phyloP scores from a whole-genome alignment of 495 filamentous ascomycete species.

The Pseudevernia furfuracea region DNA sequence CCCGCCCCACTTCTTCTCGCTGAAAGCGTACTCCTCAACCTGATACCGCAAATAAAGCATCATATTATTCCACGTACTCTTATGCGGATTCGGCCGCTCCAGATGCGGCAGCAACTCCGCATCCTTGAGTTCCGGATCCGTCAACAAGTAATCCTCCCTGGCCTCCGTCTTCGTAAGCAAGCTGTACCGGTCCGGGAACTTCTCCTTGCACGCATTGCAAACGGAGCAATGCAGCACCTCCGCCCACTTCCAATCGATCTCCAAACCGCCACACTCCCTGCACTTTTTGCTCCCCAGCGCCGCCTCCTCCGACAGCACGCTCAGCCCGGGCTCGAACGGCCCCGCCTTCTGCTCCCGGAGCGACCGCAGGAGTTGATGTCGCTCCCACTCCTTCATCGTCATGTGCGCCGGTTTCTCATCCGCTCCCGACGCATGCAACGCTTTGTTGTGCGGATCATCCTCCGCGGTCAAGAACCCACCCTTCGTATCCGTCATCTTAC shows the following conservation, averaged over 20 bases:
- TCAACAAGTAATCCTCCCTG: constrained; percentile 88
- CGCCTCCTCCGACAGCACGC: constrained; percentile 49
- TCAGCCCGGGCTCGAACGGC: constrained; percentile 79
- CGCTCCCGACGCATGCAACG: constrained; percentile 50
- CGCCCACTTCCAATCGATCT: constrained; percentile 93
- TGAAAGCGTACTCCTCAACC: constrained; percentile 83
- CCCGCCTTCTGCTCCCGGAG: constrained; percentile 68
- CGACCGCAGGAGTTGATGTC: constrained; percentile 59
- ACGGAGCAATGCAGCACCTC: constrained; percentile 66
- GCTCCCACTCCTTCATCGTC: constrained; percentile 89
- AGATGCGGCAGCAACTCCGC: constrained; percentile 79
- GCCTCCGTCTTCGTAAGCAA: constrained; percentile 95
- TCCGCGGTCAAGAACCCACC: constrained; percentile 82
- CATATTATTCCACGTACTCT: constrained; percentile 95
- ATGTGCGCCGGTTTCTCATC: constrained; percentile 77
- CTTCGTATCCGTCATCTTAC: constrained; percentile 95
- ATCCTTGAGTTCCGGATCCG: constrained; percentile 82
- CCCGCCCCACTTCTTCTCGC: constrained; percentile 74
- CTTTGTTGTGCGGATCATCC: constrained; percentile 85
- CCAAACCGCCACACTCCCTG: constrained; percentile 70
- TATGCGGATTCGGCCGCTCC: constrained; percentile 87
- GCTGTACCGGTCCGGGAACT: constrained; percentile 81
- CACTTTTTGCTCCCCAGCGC: constrained; percentile 51
- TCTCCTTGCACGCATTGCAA: constrained; percentile 77
- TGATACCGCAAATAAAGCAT: constrained; percentile 92